Base-by-base conservation (phyloP, 1,284 basidiomycete genomes). In the Pulchroboletus neoregius region DNA sequence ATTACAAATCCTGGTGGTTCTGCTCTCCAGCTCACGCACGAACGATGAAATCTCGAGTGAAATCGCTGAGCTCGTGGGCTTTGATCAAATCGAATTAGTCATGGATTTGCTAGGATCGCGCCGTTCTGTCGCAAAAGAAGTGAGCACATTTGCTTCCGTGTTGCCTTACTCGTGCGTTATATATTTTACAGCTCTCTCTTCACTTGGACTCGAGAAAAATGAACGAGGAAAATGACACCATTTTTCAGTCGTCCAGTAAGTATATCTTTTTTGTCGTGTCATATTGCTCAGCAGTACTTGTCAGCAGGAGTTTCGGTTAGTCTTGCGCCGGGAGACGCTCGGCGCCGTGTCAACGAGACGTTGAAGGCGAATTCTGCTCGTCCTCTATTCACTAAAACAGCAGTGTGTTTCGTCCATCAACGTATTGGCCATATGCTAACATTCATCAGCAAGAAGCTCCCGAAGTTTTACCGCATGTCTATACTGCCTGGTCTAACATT, bases 391-490 rank as follows among this genome's bases (percentile, higher is more conserved):
- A 74, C 75, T 47, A 78, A 72, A 12, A 70, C 67, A 33, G 73
- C 76, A 34, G 87, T 87, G 52, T 53, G 73, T 71, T 51, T 57
- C 12, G 1, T 38, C 27, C 23, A 32, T 8, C 18, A 5, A 26
- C 6, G 9, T 24, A 15, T 18, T 23, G 16, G 10, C 11, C 11
- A 20, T 12, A 34, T 39, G 5, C 33, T 48, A 24, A 68, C 45
- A 32, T 52, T 18, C 37, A 63, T 54, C 62, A 87, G 72, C 68
- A 79, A 62, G 71, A 77, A 15, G 71, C 73, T 7, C 71, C 79
- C 3, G 84, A 89, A 57, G 66, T 79, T 15, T 80, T 97, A 38
- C 95, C 95, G 0, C 84, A 99, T 68, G 89, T 99, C 11, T 99
- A 95, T 63, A 85, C 88, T 2, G 85, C 91, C 3, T 71, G 78